Evolutionary conservation across 495 filamentous ascomycete species (phyloP).

Genomic region (Penicillium daleae): DNA sequence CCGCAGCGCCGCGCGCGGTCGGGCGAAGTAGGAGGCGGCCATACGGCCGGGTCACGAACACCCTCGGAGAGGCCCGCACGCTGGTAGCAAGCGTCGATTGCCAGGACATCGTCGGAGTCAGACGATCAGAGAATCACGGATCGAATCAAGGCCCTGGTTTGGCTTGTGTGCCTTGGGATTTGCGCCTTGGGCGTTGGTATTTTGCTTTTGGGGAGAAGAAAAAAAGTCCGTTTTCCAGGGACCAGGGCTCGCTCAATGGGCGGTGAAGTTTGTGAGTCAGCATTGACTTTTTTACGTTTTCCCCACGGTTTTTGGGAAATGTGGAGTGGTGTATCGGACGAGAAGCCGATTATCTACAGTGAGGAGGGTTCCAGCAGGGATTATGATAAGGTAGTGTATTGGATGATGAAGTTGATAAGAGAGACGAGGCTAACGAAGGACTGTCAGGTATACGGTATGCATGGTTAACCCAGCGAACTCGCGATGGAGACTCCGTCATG

Average conservation of each 20-base stretch:
- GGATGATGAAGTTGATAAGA: background rate
- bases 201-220: constrained; percentile 10
- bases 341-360: constrained; percentile 9
- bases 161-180: constrained; percentile 4
- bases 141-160: background rate
- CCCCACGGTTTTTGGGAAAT: constrained; percentile 15
- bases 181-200: background rate
- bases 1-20: constrained; percentile 31
- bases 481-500: background rate
- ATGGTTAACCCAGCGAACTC: background rate
- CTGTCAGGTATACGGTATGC: too few relatives aligned
- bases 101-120: constrained; percentile 39
- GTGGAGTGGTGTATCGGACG: constrained; percentile 19
- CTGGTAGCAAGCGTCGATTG: constrained; percentile 41
- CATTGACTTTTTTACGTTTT: constrained; percentile 12
- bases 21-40: constrained; percentile 34
- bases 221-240: constrained; percentile 16
- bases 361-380: background rate
- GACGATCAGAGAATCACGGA: constrained; percentile 6
- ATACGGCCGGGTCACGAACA: constrained; percentile 41
- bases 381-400: background rate
- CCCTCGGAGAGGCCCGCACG: constrained; percentile 42
- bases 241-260: constrained; percentile 19
- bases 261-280: constrained; percentile 33
- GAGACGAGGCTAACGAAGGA: background rate